Conservation (phyloP, 176 grass and related monocot genomes). For the Bolboschoenus planiculmis region DNA sequence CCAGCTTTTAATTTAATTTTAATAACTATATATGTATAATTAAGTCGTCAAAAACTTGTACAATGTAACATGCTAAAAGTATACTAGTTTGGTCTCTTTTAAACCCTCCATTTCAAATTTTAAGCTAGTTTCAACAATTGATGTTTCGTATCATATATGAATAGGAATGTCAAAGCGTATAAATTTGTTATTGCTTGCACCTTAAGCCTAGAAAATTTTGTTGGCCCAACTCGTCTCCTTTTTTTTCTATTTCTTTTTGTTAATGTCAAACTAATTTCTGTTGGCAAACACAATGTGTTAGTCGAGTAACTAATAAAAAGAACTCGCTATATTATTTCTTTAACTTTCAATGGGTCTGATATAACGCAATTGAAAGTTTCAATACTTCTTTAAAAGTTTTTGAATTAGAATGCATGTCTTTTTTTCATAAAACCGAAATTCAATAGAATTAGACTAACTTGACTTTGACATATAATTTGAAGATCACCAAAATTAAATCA, state of each 20-base stretch:
- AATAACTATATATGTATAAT: too few species aligned
- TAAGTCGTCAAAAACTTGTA: too few species aligned
- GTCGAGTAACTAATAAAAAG: neutral
- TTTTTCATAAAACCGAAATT: neutral
- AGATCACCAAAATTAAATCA: neutral
- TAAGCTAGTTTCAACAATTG: too few species aligned
- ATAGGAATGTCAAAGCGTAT: too few species aligned
- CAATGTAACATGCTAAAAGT: too few species aligned
- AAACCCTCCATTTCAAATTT: too few species aligned
- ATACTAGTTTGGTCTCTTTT: too few species aligned
- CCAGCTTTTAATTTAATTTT: too few species aligned
- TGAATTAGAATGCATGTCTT: neutral
- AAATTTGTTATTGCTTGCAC: too few species aligned
- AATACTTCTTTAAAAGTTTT: neutral
- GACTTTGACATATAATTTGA: neutral
- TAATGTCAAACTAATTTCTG: neutral
- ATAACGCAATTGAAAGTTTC: neutral
- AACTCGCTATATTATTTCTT: neutral
- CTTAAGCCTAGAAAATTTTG: neutral
- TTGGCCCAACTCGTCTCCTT: neutral
- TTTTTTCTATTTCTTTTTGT: neutral
- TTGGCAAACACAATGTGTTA: neutral
- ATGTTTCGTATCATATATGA: too few species aligned
- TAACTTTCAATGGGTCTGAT: neutral
- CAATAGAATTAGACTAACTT: too few species aligned